A percentile compares a stretch with the other conserved stretches of the same genome.
Evolutionary conservation across 23 red algal species (phyloP).

Genomic region (Cyanidiococcus yangmingshanensis): DNA sequence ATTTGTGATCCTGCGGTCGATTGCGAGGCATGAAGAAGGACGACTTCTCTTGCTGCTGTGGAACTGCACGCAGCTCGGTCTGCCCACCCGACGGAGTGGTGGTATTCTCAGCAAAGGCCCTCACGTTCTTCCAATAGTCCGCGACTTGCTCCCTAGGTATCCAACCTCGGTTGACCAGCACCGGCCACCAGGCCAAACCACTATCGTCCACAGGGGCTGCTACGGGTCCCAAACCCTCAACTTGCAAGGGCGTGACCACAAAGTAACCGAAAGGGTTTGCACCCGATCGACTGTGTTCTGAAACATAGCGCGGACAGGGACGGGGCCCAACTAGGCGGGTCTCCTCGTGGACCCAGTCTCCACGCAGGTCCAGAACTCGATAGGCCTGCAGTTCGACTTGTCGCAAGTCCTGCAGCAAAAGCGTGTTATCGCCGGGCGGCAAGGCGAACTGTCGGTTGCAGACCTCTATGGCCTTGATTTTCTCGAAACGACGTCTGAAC

Average conservation of each 20-base stretch:
- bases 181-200: background rate
- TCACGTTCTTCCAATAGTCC: background rate
- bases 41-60: background rate
- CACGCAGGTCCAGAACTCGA: background rate
- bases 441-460: background rate
- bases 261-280: background rate
- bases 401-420: background rate
- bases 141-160: background rate
- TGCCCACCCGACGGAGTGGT: background rate
- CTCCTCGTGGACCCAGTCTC: background rate
- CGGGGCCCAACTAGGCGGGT: background rate
- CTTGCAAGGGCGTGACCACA: background rate
- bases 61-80: background rate
- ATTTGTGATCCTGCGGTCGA: background rate
- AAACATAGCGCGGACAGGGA: background rate
- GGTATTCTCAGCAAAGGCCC: background rate
- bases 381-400: background rate
- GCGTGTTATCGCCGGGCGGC: background rate
- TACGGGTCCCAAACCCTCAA: background rate
- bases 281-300: background rate
- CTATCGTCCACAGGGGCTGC: background rate
- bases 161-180: constrained; percentile 14
- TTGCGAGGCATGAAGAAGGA: background rate
- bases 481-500: background rate
- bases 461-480: background rate